Percentiles rank a stretch among this genome's conserved stretches.
Evolutionary conservation across 495 filamentous ascomycete species (phyloP).

Genomic region (Hypoxylon subgilvum): DNA sequence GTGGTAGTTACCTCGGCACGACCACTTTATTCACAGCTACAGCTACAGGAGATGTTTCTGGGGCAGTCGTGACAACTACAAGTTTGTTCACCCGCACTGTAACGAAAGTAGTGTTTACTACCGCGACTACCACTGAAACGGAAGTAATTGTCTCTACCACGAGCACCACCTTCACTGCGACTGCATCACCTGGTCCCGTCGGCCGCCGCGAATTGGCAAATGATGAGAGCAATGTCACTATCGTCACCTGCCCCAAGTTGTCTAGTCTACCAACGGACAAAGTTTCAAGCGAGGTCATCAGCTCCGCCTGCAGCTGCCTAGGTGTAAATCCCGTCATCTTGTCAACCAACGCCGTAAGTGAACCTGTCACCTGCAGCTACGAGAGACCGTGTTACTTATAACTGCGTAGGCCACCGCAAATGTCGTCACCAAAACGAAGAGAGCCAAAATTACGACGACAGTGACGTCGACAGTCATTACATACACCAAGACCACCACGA

Average conservation of each 20-base stretch:
- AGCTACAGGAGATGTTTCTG: neutral
- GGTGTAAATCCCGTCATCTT: neutral
- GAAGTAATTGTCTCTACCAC: conserved; percentile 9
- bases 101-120: conserved; percentile 1
- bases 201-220: conserved; percentile 1
- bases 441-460: neutral
- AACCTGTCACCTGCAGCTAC: neutral
- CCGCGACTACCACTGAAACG: conserved; percentile 4
- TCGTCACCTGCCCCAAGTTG: neutral
- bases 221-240: neutral
- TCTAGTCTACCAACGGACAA: conserved; percentile 4
- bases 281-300: conserved; percentile 1
- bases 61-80: neutral
- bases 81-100: neutral
- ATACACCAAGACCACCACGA: conserved; percentile 1
- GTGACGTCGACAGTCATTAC: conserved; percentile 1
- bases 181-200: conserved; percentile 9
- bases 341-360: conserved; percentile 6
- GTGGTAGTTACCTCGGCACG: neutral
- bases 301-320: conserved; percentile 15
- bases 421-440: neutral
- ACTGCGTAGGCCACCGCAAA: neutral
- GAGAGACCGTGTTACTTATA: neutral
- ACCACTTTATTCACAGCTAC: neutral
- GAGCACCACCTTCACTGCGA: conserved; percentile 7